Evolutionary conservation across 768 basidiomycete species (phyloP).

Genomic region (Serendipita indica): DNA sequence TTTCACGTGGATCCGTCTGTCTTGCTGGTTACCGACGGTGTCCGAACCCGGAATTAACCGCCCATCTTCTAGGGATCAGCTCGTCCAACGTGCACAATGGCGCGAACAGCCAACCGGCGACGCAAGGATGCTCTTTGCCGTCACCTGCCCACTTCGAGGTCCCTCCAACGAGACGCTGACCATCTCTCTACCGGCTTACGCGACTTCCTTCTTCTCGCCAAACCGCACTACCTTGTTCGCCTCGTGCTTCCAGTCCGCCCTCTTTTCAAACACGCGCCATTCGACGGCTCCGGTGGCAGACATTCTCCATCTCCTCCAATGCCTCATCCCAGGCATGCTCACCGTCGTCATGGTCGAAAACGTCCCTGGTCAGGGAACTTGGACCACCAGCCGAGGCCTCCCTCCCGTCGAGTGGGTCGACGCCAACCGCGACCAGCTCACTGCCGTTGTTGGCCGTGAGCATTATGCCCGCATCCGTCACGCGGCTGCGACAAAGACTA

Average conservation of each 20-base stretch:
- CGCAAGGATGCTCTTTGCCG: conserved; percentile 58
- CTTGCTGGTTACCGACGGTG: no score
- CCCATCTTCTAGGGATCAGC: no score
- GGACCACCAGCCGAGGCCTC: conserved; percentile 61
- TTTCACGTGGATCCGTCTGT: no score
- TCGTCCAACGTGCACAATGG: conserved; percentile 60
- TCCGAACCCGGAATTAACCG: no score
- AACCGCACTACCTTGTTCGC: conserved; percentile 77
- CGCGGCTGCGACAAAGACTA: not conserved
- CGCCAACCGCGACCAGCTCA: conserved; percentile 48
- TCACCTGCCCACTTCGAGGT: conserved; percentile 65
- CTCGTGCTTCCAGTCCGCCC: conserved; percentile 58
- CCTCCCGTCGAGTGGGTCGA: conserved; percentile 68
- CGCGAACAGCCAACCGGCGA: conserved; percentile 38
- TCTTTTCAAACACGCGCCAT: conserved; percentile 55
- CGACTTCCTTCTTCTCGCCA: conserved; percentile 73
- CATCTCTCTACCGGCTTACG: conserved; percentile 46
- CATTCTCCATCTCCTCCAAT: conserved; percentile 53
- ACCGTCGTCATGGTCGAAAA: conserved; percentile 57
- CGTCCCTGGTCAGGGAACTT: conserved; percentile 45
- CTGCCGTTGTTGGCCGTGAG: conserved; percentile 56
- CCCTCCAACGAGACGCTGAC: conserved; percentile 29
- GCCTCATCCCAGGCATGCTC: conserved; percentile 56
- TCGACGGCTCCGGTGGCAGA: conserved; percentile 55
- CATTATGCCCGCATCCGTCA: conserved; percentile 31